Evolutionary conservation across 306 rosid genomes (phyloP), one percentile per base, ranked within the genome.

Genomic region (Psophocarpus tetragonolobus): DNA sequence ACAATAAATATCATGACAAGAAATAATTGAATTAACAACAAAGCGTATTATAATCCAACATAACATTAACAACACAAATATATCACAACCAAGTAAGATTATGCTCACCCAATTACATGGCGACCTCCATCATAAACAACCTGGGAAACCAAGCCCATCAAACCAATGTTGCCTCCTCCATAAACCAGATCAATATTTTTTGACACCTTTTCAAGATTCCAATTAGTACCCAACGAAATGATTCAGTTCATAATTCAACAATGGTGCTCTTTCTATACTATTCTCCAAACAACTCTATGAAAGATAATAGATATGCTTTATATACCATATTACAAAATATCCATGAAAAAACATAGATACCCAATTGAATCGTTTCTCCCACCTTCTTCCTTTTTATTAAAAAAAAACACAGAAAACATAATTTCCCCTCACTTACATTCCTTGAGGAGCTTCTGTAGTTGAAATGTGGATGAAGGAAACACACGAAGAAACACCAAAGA

Each of bases 111-210:
- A 82, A 94, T 84, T 76, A 94, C 98, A 83, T 94, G 98, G 42
- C 97, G 87, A 71, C 98, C 98, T 3, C 98, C 98, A 72, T 88
- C 81, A 58, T 88, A 85, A 33, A 94, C 98, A 57, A 97, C 97
- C 71, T 94, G 97, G 24, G 98, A 94, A 67, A 94, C 86, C 85
- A 90, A 82, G 14, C 98, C 98, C 98, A 94, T 94, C 88, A 94
- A 82, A 58, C 98, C 98, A 79, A 94, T 85, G 86, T 97, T 94
- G 12, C 98, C 98, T 82, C 98, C 98, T 80, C 98, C 98, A 79
- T 94, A 94, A 78, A 94, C 98, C 80, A 94, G 82, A 85, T 94
- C 98, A 86, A 94, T 94, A 83, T 94, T 84, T 82, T 93, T 92
- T 42, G 92, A 85, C 67, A 94, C 98, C 98, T 94, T 67, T 79